Evolutionary conservation across 2,329 filamentous ascomycete species (phyloP).

Genomic region (Talaromyces sp.): DNA sequence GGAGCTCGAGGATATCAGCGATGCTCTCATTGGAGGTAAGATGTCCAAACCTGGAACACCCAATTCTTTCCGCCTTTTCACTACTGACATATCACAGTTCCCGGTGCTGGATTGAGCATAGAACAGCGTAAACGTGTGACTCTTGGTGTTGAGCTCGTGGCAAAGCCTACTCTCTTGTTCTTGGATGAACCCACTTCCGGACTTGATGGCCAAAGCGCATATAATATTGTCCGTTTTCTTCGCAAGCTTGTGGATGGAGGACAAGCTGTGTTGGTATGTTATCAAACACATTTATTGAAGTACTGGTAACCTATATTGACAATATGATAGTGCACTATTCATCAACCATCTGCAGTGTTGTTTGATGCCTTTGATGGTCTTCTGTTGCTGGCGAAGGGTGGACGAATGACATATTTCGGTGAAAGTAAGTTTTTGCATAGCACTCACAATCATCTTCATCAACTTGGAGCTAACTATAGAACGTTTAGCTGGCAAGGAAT

Average conservation of each 20-base stretch:
- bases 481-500: conserved; percentile 43
- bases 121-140: conserved; percentile 68
- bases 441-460: too few species aligned
- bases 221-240: conserved; percentile 60
- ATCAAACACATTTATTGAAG: too few species aligned
- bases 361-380: conserved; percentile 70
- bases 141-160: conserved; percentile 62
- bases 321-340: conserved; percentile 57
- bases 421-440: conserved; percentile 41
- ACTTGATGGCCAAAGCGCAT: conserved; percentile 68
- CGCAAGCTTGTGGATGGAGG: conserved; percentile 67
- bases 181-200: conserved; percentile 65
- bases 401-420: conserved; percentile 69
- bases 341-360: conserved; percentile 68
- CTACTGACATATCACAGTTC: conserved; percentile 23
- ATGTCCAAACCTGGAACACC: too few species aligned
- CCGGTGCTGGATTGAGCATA: conserved; percentile 63
- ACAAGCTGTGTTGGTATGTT: conserved; percentile 63
- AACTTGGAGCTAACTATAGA: too few species aligned
- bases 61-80: not conserved
- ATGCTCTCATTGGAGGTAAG: conserved; percentile 61
- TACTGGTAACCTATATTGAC: not conserved
- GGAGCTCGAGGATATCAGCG: conserved; percentile 65
- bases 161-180: conserved; percentile 64
- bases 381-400: conserved; percentile 65